Evolutionary conservation across 495 filamentous ascomycete genomes (phyloP).

Genomic region (Podospora pseudoanserina): DNA sequence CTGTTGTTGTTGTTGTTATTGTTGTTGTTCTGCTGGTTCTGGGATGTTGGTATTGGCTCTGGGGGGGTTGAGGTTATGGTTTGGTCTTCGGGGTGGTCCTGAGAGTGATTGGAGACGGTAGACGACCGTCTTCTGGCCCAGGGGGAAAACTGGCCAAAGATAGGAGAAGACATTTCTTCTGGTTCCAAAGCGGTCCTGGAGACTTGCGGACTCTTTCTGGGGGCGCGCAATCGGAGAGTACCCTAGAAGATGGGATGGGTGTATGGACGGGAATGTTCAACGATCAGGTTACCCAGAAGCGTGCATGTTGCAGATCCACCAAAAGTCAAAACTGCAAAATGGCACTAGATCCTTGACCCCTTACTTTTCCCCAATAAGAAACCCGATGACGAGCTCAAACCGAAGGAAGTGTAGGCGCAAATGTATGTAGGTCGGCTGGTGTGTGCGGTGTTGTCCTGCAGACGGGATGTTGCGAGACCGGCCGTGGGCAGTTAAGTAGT

Average conservation of each 20-base stretch:
- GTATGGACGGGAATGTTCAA: not conserved
- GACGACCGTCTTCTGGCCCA: conserved; percentile 41
- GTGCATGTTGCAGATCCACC: conserved; percentile 22
- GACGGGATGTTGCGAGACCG: not conserved
- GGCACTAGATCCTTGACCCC: conserved; percentile 1
- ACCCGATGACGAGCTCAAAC: not conserved
- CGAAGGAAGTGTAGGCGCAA: not conserved
- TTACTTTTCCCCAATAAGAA: not conserved
- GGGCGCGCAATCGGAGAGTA: not conserved
- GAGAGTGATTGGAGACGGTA: conserved; percentile 31
- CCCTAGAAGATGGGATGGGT: conserved; percentile 5
- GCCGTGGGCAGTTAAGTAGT: not conserved
- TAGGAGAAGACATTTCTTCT: conserved; percentile 33
- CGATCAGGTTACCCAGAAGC: conserved; percentile 9
- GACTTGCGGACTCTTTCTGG: not conserved
- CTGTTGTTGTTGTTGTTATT: not conserved
- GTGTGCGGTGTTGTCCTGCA: not conserved
- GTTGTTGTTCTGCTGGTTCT: conserved; percentile 5
- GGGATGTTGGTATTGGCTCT: conserved; percentile 1
- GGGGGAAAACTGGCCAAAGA: conserved; percentile 33
- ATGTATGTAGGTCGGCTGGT: not conserved
- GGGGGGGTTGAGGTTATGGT: conserved; percentile 17
- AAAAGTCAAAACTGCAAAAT: not conserved
- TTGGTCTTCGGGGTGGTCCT: conserved; percentile 26
- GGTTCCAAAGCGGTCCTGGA: not conserved